Base-by-base conservation (phyloP, 2,329 filamentous ascomycete species). In the Microsporum canis region DNA sequence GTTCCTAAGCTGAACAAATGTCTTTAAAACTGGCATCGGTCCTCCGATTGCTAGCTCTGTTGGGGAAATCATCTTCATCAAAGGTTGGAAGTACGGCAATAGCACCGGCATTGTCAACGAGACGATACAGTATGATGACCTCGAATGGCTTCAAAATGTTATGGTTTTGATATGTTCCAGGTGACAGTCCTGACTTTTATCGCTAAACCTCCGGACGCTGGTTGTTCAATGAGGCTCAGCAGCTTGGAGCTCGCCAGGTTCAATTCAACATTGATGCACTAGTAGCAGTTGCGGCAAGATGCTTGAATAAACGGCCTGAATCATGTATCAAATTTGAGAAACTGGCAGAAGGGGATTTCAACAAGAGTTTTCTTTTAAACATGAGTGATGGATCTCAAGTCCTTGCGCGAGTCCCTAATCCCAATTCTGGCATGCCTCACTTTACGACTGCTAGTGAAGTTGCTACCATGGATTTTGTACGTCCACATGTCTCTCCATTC, bases 311-410 rank as follows among this genome's bases (percentile, higher is more conserved):
- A 27, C 66, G 68, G 10, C 66, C 45, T 12, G 60, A 66, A n/a
- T 7, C 39, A 70, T 67, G 69, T 45, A 68, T 61, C 60, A 70
- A 63, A 62, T 58, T 73, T 36, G 53, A 63, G 5, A 73, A 73
- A 64, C 69, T 67, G 23, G 51, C 64, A 1, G 72, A 74, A 63
- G 72, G 72, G 0, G 61, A 69, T 23, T 67, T 68, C 61, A 74
- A 71, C 62, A 65, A 74, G 69, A 71, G 70, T n/a, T 73, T 76
- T 56, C 59, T 71, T 2, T 62, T 76, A 61, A 68, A 65, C n/a
- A 70, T 71, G 68, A 63, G 68, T 45, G 68, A 71, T 43, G 68
- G 66, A 0, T 66, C 62, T 0, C 66, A 71, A 57, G 66, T 71
- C n/a, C 60, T 71, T 49, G 68, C 66, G 3, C 67, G 68, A 57